These are phyloP conservation scores for Strigomonas galati DNA, from an alignment of 208 protist species.

Conservation along the genomic window DNA sequence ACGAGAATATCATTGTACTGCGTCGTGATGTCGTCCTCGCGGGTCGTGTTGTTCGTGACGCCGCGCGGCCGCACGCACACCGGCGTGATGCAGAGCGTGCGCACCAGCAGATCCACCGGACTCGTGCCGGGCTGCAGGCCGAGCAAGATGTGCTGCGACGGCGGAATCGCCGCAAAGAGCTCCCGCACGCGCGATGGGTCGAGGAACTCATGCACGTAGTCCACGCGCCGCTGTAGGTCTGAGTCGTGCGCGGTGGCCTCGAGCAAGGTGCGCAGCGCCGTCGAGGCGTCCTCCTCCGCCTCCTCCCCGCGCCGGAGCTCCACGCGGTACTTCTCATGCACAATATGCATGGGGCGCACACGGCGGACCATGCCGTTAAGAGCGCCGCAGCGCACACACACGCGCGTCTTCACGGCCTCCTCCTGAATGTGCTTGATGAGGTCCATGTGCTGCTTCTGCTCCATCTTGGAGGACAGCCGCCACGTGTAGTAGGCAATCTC, in stretches of 20 bases:
- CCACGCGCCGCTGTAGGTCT: constrained; percentile 42
- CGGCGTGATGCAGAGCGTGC: constrained; percentile 95
- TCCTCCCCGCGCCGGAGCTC: constrained; percentile 65
- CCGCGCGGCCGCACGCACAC: constrained; percentile 96
- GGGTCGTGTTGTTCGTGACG: constrained; percentile 45
- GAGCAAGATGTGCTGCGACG: constrained; percentile 92
- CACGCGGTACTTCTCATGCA: constrained; percentile 82
- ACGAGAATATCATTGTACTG: constrained; percentile 93
- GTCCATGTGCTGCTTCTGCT: constrained; percentile 62
- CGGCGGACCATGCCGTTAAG: constrained; percentile 92
- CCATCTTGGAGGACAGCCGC: constrained; percentile 34
- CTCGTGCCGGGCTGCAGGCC: constrained; percentile 84
- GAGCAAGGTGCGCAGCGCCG: constrained; percentile 42
- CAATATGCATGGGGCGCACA: constrained; percentile 72
- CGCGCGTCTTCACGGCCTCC: constrained; percentile 86
- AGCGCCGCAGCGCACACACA: constrained; percentile 93
- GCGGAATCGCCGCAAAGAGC: constrained; percentile 93
- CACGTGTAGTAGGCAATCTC: constrained; percentile 72
- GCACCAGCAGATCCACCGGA: constrained; percentile 93
- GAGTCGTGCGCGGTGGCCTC: not conserved
- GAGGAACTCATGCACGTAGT: constrained; percentile 91
- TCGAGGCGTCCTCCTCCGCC: constrained; percentile 35
- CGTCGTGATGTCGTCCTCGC: constrained; percentile 99
- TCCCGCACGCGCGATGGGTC: constrained; percentile 87
- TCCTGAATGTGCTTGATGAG: constrained; percentile 77